phyloP scores from a whole-genome alignment of 176 grass and related monocot species.

The Oryza punctata region DNA sequence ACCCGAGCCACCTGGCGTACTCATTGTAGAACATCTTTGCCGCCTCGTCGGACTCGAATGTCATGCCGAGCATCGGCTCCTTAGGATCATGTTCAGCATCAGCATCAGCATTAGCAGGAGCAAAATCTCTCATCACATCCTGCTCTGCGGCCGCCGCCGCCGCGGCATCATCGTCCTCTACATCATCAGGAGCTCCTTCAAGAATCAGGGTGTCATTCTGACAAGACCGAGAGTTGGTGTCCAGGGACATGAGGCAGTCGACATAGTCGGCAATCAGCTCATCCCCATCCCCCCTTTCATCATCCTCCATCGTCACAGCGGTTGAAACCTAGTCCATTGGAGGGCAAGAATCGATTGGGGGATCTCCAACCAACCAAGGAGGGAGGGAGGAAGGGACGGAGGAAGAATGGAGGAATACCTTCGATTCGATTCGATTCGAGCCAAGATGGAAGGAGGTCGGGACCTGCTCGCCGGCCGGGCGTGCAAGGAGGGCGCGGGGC shows the following conservation, averaged over 20 bases:
- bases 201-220: conserved; percentile 53
- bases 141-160: not conserved
- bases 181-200: conserved; percentile 22
- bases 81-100: conserved; percentile 29
- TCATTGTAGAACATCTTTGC: conserved; percentile 91
- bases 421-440: too few relatives aligned
- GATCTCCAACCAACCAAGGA: too few relatives aligned
- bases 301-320: too few relatives aligned
- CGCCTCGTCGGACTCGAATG: conserved; percentile 70
- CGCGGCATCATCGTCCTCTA: not conserved
- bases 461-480: too few relatives aligned
- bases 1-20: conserved; percentile 67
- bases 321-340: too few relatives aligned
- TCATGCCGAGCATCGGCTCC: conserved; percentile 70
- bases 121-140: conserved; percentile 41
- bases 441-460: too few relatives aligned
- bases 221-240: conserved; percentile 52
- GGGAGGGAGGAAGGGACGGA: too few relatives aligned
- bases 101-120: not conserved
- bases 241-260: conserved; percentile 84
- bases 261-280: conserved; percentile 86
- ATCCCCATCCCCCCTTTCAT: not conserved
- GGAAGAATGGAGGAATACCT: too few relatives aligned
- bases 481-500: too few relatives aligned
- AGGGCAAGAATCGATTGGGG: too few relatives aligned